Evolutionary conservation across 257 asterid species (phyloP), one percentile per base, ranked within the genome.

Genomic region (Petunia axillaris): DNA sequence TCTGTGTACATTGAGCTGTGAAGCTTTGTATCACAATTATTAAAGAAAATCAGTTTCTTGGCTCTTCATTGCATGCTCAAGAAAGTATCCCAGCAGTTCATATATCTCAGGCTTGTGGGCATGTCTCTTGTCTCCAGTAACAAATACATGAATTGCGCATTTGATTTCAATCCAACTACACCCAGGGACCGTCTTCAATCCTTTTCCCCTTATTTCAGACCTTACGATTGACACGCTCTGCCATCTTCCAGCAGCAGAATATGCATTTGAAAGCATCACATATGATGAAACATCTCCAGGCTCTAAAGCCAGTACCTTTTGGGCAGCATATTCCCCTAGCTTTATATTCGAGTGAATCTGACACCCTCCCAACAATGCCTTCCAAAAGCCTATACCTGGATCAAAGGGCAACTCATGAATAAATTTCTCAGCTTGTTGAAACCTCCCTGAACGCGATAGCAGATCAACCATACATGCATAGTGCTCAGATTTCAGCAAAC

Each of bases 341-440:
- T 87, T 87, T 10, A 79, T 4, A 44, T 95, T 93, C 5, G 90
- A 85, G 77, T 93, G 97, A 11, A 91, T 88, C 81, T 81, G 93
- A 64, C 97, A 95, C 7, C 98, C 99, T 13, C 97, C 97, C 2
- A 95, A 87, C 77, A 95, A 64, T 0, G 98, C 95, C 86, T 95
- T 95, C 99, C 99, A 95, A 63, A 95, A 92, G 16, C 97, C 98
- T 0, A 92, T 81, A 4, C 98, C 97, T 3, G 94, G 97, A 14
- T 90, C 92, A 63, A 95, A 95, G 3, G 98, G 99, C 90, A 95
- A 77, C 2, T 87, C 89, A 1, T 52, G n/a, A 8, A 95, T 83
- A 74, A 93, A 92, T 55, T 78, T 83, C 86, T 88, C 80, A 0
- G 93, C 98, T 81, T 93, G 97, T 57, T 58, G 46, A 75, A 95